Conservation (phyloP, 192 early-diverging fungal species). For the Umbelopsis ramanniana region DNA sequence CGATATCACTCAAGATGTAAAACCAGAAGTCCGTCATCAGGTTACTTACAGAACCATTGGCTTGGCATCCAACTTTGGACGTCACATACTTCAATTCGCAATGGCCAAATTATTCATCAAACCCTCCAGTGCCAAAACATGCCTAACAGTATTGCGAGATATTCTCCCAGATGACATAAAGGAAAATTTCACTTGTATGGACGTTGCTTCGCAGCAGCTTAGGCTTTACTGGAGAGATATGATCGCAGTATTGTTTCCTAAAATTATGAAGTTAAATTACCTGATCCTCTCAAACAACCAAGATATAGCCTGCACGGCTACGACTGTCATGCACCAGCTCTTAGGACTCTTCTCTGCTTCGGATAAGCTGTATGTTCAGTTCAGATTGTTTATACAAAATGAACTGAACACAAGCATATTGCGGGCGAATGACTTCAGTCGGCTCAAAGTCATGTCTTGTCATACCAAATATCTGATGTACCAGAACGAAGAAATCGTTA, state of each 20-base stretch:
- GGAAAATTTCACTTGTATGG: background rate
- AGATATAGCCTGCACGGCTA: background rate
- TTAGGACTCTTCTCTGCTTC: background rate
- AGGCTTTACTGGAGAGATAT: background rate
- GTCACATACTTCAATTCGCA: background rate
- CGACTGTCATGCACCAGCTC: background rate
- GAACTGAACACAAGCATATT: background rate
- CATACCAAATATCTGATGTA: background rate
- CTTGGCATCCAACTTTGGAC: background rate
- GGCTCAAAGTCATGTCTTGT: background rate
- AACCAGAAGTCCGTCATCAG: no score
- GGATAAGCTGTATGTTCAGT: background rate
- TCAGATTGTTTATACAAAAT: background rate
- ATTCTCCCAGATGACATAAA: background rate
- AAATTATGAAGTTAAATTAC: background rate
- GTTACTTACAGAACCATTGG: background rate
- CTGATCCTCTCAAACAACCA: background rate
- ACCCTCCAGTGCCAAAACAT: background rate
- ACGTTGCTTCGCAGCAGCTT: background rate
- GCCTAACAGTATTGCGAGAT: background rate
- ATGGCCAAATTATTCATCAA: background rate
- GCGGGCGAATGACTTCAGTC: background rate
- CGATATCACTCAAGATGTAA: background rate
- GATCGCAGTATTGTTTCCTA: background rate
- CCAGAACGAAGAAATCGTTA: background rate